Base-by-base conservation (phyloP, 768 basidiomycete species). In the Scleroderma bovista region DNA sequence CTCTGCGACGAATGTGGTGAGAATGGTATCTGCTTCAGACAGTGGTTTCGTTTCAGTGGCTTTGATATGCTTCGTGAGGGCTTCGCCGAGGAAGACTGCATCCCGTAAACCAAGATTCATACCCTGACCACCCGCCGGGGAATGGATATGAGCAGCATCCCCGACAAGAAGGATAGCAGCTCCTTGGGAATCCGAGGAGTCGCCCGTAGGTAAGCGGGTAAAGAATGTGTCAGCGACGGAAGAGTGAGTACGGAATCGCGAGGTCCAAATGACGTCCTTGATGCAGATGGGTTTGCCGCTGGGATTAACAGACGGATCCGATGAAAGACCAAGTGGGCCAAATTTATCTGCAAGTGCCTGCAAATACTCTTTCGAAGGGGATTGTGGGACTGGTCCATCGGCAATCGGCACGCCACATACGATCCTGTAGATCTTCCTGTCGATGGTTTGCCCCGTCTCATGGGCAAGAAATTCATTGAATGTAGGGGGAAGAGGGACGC, bases 51-150 rank as follows among this genome's bases (percentile, higher is more conserved):
- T 51, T 33, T 58, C 48, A 3, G 52, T 12, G 26, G 54, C 54
- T 3, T 39, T 53, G 2, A 71, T 51, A 57, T 75, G 74, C 17
- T 66, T 61, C 15, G 61, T 59, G 34, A 80, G 60, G 6, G 57
- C 69, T 17, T 71, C 67, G 6, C 72, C 77, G 5, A 80, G 69
- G 45, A 67, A 64, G 20, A 78, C 60, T 7, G 74, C 77, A 51
- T 81, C 79, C 13, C 78, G 71, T 15, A 81, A 61, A 5, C 79
- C 76, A n/a, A 80, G 70, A 52, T 79, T 79, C 77, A 81, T 76
- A 10, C 79, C 79, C 47, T 79, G 78, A 1, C 79, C 79, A 2
- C 79, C 79, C 5, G 72, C 68, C 17, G 78, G 79, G 0, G 78
- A 75, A 50, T 79, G 79, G 43, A 79, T 72, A 16, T 75, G 69